Evolutionary conservation across 345 rosid species (phyloP).

Genomic region (Heritiera fomes): DNA sequence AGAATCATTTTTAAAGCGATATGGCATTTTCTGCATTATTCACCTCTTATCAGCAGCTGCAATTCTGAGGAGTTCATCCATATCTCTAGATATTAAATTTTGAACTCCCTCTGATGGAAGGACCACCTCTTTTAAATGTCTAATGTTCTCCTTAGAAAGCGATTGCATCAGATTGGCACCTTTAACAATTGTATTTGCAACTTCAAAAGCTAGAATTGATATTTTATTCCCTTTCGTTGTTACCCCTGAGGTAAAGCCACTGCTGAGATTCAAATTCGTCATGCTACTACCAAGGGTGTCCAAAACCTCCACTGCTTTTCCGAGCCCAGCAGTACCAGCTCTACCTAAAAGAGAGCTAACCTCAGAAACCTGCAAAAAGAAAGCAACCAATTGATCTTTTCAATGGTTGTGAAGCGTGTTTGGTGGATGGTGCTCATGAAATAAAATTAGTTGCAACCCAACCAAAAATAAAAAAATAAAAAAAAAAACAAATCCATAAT

Average conservation of each 20-base stretch:
- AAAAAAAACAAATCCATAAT: neutral
- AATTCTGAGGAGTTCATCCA: constrained; percentile 69
- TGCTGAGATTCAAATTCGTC: constrained; percentile 64
- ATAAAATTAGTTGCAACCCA: neutral
- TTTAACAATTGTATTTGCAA: constrained; percentile 92
- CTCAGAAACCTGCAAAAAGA: constrained; percentile 74
- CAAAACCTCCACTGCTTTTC: constrained; percentile 88
- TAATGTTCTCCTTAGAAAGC: constrained; percentile 66
- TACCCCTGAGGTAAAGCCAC: constrained; percentile 86
- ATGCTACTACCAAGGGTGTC: constrained; percentile 96
- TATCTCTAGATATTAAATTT: constrained; percentile 76
- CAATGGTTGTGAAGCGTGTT: neutral
- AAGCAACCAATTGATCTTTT: constrained; percentile 14
- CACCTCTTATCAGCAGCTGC: constrained; percentile 96
- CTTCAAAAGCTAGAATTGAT: constrained; percentile 87
- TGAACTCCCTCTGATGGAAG: constrained; percentile 90
- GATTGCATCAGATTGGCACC: constrained; percentile 93
- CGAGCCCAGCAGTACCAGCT: constrained; percentile 86
- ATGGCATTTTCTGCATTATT: constrained; percentile 11
- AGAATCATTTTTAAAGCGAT: constrained; percentile 11
- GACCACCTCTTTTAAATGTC: constrained; percentile 78
- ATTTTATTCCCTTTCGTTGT: constrained; percentile 77
- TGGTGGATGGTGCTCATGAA: neutral
- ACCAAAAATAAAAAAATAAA: too few species aligned
- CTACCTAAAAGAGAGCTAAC: constrained; percentile 79